Conservation (phyloP, 2,329 filamentous ascomycete species). For the Helminthosporium solani region DNA sequence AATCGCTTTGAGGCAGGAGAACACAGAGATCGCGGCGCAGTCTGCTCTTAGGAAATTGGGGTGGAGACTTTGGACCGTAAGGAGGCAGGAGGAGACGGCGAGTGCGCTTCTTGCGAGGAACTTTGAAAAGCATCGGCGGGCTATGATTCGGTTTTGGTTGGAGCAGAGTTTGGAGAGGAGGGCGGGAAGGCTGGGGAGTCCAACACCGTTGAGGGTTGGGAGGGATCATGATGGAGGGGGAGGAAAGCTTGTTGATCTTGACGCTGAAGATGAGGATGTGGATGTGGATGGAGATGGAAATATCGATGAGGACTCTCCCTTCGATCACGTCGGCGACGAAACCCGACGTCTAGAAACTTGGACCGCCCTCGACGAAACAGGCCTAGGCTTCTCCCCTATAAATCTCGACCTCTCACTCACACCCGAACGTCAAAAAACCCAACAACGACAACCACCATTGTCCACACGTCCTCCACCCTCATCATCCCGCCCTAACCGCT, state of each 20-base stretch:
- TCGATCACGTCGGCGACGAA: conserved; percentile 25
- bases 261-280: conserved; percentile 6
- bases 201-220: conserved; percentile 21
- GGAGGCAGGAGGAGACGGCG: conserved; percentile 53
- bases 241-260: neutral
- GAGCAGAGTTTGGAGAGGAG: conserved; percentile 44
- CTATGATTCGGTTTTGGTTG: conserved; percentile 58
- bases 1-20: conserved; percentile 47
- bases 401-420: conserved; percentile 33
- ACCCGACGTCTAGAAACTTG: conserved; percentile 38
- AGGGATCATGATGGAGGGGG: no score
- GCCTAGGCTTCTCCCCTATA: conserved; percentile 28
- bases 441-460: neutral
- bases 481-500: conserved; percentile 13
- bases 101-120: conserved; percentile 55
- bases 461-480: conserved; percentile 10
- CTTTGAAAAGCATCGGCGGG: conserved; percentile 55
- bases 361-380: conserved; percentile 42
- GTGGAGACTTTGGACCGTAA: conserved; percentile 58
- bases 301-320: conserved; percentile 1
- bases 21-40: conserved; percentile 49
- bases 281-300: neutral
- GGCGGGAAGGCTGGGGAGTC: conserved; percentile 22
- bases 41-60: conserved; percentile 57
- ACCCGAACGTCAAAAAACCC: conserved; percentile 1